Evolutionary conservation across 495 filamentous ascomycete genomes (phyloP).

Genomic region (Apodospora peruviana): DNA sequence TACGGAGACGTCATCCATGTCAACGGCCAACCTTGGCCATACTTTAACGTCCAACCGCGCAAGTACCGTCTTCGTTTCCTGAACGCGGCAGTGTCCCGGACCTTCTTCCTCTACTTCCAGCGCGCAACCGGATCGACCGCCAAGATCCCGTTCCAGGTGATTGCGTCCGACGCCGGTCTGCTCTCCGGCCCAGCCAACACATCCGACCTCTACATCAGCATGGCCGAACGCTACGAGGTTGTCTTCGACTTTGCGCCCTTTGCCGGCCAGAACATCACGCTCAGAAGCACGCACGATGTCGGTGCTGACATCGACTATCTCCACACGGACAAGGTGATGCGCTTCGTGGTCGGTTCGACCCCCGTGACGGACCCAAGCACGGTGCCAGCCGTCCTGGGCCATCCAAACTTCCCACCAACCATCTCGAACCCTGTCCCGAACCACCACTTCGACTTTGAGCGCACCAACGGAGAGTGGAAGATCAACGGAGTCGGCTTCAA

Average conservation of each 20-base stretch:
- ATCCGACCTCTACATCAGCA: slow-evolving; percentile 36
- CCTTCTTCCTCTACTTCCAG: slow-evolving; percentile 43
- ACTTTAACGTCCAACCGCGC: slow-evolving; percentile 48
- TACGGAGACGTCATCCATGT: slow-evolving; percentile 53
- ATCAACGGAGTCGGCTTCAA: slow-evolving; percentile 50
- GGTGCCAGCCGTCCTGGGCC: slow-evolving; percentile 4
- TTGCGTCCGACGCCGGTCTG: slow-evolving; percentile 48
- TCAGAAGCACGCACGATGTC: slow-evolving; percentile 40
- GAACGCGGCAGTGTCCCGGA: slow-evolving; percentile 42
- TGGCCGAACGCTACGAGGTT: slow-evolving; percentile 53
- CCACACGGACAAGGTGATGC: slow-evolving; percentile 48
- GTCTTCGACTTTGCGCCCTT: slow-evolving; percentile 47
- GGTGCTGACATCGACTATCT: slow-evolving; percentile 40
- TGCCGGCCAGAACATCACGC: slow-evolving; percentile 41
- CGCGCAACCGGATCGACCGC: slow-evolving; percentile 8
- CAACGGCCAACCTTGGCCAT: slow-evolving; percentile 54
- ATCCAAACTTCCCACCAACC: slow-evolving; percentile 15
- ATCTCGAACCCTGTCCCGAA: slow-evolving; percentile 12
- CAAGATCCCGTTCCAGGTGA: slow-evolving; percentile 41
- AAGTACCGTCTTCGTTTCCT: slow-evolving; percentile 53
- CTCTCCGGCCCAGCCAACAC: slow-evolving; percentile 31
- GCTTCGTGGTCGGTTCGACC: slow-evolving; percentile 40
- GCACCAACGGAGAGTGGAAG: slow-evolving; percentile 34
- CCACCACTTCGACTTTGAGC: slow-evolving; percentile 40
- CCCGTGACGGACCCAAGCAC: slow-evolving; percentile 22